These are phyloP conservation scores for Tetraselmis chui DNA, from an alignment of 139 green algal species.

Conservation along the genomic window DNA sequence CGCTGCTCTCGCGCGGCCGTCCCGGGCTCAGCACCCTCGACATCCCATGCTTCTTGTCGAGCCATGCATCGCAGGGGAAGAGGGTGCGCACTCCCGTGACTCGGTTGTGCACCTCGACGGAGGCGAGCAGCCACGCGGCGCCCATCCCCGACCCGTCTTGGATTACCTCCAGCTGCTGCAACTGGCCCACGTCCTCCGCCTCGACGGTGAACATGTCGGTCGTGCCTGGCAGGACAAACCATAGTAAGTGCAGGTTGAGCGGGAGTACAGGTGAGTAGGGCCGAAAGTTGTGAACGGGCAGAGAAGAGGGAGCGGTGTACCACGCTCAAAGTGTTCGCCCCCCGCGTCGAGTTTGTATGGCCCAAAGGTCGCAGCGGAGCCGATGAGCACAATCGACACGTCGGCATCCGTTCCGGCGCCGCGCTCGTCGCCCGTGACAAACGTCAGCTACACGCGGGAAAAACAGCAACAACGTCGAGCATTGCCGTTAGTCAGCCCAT, in stretches of 20 bases:
- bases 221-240: no score
- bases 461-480: no score
- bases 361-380: conserved; percentile 34
- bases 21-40: neutral
- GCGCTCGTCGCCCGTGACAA: conserved; percentile 33
- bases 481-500: no score
- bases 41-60: neutral
- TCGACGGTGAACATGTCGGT: conserved; percentile 25
- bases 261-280: neutral
- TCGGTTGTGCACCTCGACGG: conserved; percentile 27
- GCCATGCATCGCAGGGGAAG: neutral
- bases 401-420: conserved; percentile 42
- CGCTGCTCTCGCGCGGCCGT: neutral
- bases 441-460: neutral
- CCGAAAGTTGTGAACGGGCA: no score
- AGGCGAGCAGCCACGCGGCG: conserved; percentile 46
- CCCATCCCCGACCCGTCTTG: conserved; percentile 37
- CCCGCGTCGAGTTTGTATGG: conserved; percentile 33
- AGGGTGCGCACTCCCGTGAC: neutral
- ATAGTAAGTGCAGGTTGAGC: no score
- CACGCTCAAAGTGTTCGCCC: conserved; percentile 52
- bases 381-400: conserved; percentile 43
- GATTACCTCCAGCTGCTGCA: conserved; percentile 26
- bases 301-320: neutral
- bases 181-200: conserved; percentile 25